Percentiles rank a stretch among this genome's conserved stretches.
Evolutionary conservation across 345 rosid genomes (phyloP).

Genomic region (Rhizophora mangle): DNA sequence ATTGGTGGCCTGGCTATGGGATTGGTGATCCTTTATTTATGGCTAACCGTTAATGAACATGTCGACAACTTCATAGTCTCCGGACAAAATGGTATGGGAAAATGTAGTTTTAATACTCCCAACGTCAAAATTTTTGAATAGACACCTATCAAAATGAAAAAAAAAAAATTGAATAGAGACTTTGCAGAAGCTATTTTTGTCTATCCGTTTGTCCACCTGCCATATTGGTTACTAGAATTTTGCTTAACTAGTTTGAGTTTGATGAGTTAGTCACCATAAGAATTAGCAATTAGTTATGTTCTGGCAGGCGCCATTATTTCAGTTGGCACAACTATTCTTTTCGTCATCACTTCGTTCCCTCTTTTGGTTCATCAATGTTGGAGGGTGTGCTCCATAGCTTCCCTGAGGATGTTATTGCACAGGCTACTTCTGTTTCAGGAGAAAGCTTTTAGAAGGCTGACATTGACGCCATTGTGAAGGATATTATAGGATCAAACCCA

Average conservation of each 20-base stretch:
- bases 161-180: no score
- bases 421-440: no score
- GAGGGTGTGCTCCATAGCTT: not conserved
- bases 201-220: not conserved
- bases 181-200: not conserved
- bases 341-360: not conserved
- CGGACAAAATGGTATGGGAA: constrained; percentile 71
- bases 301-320: not conserved
- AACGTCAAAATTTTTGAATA: not conserved
- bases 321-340: not conserved
- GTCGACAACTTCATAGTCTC: constrained; percentile 67
- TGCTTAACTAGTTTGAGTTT: not conserved
- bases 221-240: not conserved
- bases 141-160: no score
- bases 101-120: not conserved
- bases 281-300: not conserved
- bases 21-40: constrained; percentile 59
- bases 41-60: constrained; percentile 58
- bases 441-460: no score
- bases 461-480: not conserved
- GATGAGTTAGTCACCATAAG: not conserved
- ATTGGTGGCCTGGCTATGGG: constrained; percentile 73
- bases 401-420: no score
- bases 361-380: not conserved
- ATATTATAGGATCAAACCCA: not conserved